These are phyloP conservation scores for Podaxis mareebaensis DNA, from an alignment of 768 basidiomycete species.

Conservation along the genomic window DNA sequence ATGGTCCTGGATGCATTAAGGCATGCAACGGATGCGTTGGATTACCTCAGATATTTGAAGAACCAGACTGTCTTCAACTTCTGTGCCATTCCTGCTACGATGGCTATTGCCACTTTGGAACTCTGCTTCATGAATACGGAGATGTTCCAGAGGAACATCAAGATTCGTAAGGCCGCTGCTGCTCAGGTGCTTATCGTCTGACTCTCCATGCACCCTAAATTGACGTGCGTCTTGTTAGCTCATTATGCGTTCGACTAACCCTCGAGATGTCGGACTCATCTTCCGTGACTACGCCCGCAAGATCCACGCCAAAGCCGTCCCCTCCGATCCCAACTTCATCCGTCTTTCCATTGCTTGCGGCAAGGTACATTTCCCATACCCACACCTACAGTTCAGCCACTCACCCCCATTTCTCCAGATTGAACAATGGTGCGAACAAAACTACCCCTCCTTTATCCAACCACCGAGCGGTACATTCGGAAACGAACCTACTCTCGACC, in stretches of 20 bases:
- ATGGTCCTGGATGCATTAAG: slow-evolving; percentile 89
- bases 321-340: slow-evolving; percentile 86
- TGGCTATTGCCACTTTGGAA: slow-evolving; percentile 94
- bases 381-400: background rate
- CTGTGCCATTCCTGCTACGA: slow-evolving; percentile 89
- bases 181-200: slow-evolving; percentile 57
- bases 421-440: slow-evolving; percentile 90
- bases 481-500: slow-evolving; percentile 37
- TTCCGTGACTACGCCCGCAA: slow-evolving; percentile 81
- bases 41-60: slow-evolving; percentile 83
- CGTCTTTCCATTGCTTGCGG: slow-evolving; percentile 81
- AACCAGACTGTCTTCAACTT: slow-evolving; percentile 96
- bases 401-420: slow-evolving; percentile 49
- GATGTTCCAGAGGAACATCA: slow-evolving; percentile 87
- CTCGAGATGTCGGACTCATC: slow-evolving; percentile 84
- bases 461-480: slow-evolving; percentile 20
- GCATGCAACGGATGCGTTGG: slow-evolving; percentile 83
- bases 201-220: background rate
- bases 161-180: slow-evolving; percentile 92
- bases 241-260: slow-evolving; percentile 91
- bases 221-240: slow-evolving; percentile 48
- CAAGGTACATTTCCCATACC: slow-evolving; percentile 41
- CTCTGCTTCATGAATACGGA: slow-evolving; percentile 91
- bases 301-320: slow-evolving; percentile 79
- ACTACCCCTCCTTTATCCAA: slow-evolving; percentile 89